Base-by-base conservation (phyloP, 2,329 filamentous ascomycete species). In the Plenodomus tracheiphilus region DNA sequence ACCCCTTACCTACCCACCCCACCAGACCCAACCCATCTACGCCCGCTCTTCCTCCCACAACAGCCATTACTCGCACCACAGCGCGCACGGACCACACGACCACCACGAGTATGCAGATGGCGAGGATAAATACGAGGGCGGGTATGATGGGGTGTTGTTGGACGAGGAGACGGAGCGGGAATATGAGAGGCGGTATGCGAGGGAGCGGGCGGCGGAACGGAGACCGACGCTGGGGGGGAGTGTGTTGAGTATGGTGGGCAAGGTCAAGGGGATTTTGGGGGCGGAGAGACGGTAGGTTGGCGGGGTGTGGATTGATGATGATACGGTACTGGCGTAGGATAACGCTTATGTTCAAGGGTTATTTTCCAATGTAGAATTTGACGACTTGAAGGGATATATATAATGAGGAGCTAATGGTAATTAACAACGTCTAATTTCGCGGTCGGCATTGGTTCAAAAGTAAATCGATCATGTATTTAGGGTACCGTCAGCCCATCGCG, bases 191-290 rank as follows among this genome's bases (percentile, higher is more conserved):
- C 43, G 51, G 22, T 64, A 59, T 36, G 50, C 54, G 5, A 52
- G 43, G 46, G 52, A 61, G 20, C 48, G 47, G 42, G 52, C 54
- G 28, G 16, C 62, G 16, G 62, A 68, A 49, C 50, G 51, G 4
- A 43, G 66, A 42, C 66, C 66, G 4, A 68, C 66, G 36, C 41
- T 68, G 9, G 66, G 66, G 1, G 65, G 54, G 2, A 66, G 63
- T 44, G 22, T 67, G 46, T 49, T 60, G 41, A 59, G 48, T 35
- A 16, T 52, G 25, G 36, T 61, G 11, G 51, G 46, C 25, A 60
- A 53, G 38, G 36, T 59, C n/a, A 53, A 55, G 3, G 45, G 39
- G 37, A 19, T 39, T 10, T 39, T 59, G 41, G 47, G 54, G 11
- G 39, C 40, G 16, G 54, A 53, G 15, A 43, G 56, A 10, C 43